Evolutionary conservation across 2,329 filamentous ascomycete genomes (phyloP).

Genomic region (Rutstroemia sp.): DNA sequence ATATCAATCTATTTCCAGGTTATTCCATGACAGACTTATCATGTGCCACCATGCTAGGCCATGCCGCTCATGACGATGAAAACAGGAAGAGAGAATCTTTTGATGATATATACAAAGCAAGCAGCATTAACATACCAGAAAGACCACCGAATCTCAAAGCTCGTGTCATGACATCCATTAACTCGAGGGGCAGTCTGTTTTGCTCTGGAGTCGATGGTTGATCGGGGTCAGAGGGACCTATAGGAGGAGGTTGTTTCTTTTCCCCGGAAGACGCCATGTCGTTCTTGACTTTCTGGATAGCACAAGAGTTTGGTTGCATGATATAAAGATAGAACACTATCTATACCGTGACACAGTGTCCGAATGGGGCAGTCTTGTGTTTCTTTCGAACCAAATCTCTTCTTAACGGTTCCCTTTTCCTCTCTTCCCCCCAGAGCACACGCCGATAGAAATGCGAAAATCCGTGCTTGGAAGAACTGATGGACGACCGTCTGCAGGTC

Average conservation of each 20-base stretch:
- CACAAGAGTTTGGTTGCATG: slow-evolving; percentile 23
- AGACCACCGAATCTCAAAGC: slow-evolving; percentile 53
- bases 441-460: not conserved
- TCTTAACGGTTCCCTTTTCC: too few relatives aligned
- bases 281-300: slow-evolving; percentile 21
- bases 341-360: too few relatives aligned
- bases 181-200: slow-evolving; percentile 33
- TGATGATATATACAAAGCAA: not conserved
- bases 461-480: not conserved
- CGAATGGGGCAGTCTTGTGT: not conserved
- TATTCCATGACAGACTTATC: too few relatives aligned
- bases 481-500: not conserved
- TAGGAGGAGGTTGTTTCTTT: not conserved
- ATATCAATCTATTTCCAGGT: too few relatives aligned
- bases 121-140: slow-evolving; percentile 39
- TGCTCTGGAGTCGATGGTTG: not conserved
- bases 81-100: not conserved
- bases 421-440: not conserved
- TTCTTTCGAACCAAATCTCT: not conserved
- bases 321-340: not conserved
- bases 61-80: not conserved
- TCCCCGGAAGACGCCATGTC: slow-evolving; percentile 17
- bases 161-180: slow-evolving; percentile 39
- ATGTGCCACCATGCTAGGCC: too few relatives aligned
- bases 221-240: not conserved